A percentile compares a stretch with the other conserved stretches of the same genome.
Evolutionary conservation across 768 basidiomycete species (phyloP).

Genomic region (Kwoniella sp.): DNA sequence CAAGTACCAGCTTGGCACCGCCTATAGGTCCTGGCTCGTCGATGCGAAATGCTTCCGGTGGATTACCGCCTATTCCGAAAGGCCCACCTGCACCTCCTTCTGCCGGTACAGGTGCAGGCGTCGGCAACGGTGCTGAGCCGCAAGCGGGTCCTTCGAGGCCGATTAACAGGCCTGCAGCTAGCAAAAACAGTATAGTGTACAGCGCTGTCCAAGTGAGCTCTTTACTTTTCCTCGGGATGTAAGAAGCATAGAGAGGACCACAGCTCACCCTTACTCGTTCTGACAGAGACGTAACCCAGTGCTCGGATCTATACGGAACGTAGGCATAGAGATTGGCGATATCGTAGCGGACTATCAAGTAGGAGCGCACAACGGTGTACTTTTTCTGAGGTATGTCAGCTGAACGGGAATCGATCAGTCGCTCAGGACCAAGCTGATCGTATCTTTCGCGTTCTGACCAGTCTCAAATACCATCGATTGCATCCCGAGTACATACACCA

Average conservation of each 20-base stretch:
- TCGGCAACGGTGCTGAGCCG: background rate
- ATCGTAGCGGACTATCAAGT: slow-evolving; percentile 94
- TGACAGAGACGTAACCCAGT: slow-evolving; percentile 82
- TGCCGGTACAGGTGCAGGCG: background rate
- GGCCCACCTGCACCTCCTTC: slow-evolving; percentile 6
- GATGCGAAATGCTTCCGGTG: slow-evolving; percentile 28
- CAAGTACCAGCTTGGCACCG: background rate
- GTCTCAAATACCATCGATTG: slow-evolving; percentile 89
- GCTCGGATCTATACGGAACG: slow-evolving; percentile 81
- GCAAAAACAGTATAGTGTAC: slow-evolving; percentile 54
- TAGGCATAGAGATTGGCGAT: slow-evolving; percentile 91
- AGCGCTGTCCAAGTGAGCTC: slow-evolving; percentile 49
- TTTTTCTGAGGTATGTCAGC: slow-evolving; percentile 76
- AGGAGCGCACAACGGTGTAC: slow-evolving; percentile 84
- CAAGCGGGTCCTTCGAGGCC: slow-evolving; percentile 29
- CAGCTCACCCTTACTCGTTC: background rate
- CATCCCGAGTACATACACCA: slow-evolving; percentile 96
- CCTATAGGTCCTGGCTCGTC: background rate
- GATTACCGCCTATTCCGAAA: slow-evolving; percentile 25
- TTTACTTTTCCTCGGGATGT: slow-evolving; percentile 4
- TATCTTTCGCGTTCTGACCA: no score
- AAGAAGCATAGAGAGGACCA: no score
- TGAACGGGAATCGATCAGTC: background rate
- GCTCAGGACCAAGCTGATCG: no score
- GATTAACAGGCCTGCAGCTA: slow-evolving; percentile 38